These are phyloP conservation scores for Acanthamoeba sp. DNA, from an alignment of 208 protist genomes.

Conservation along the genomic window DNA sequence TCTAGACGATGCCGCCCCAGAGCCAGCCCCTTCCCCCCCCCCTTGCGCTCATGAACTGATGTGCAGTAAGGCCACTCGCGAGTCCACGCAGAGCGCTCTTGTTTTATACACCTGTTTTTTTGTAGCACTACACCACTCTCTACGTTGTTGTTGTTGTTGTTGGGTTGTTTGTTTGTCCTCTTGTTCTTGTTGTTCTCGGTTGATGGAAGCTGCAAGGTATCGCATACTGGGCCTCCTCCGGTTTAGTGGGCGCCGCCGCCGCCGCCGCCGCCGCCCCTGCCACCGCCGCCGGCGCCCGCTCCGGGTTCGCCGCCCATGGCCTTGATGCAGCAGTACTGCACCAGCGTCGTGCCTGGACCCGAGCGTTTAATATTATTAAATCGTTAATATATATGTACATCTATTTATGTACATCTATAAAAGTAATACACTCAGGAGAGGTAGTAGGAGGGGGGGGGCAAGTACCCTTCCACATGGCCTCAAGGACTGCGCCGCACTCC, in stretches of 20 bases:
- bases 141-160: not conserved
- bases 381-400: not conserved
- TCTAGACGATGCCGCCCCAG: not conserved
- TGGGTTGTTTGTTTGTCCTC: not conserved
- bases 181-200: too few relatives aligned
- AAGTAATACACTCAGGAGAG: too few relatives aligned
- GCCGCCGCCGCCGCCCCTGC: not conserved
- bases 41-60: not conserved
- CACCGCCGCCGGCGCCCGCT: not conserved
- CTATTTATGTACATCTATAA: not conserved
- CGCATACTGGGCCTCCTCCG: too few relatives aligned
- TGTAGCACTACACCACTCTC: too few relatives aligned
- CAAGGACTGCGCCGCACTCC: not conserved
- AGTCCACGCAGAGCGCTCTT: not conserved
- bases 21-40: not conserved
- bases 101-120: not conserved
- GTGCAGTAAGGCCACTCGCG: not conserved
- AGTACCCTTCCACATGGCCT: constrained; percentile 13
- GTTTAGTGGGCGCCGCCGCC: too few relatives aligned
- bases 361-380: not conserved
- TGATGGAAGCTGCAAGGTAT: too few relatives aligned
- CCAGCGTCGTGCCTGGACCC: not conserved
- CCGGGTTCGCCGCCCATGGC: not conserved
- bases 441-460: not conserved
- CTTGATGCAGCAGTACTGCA: constrained; percentile 37